Percentiles rank a stretch among this genome's conserved stretches.
Evolutionary conservation across 106 monocot species (phyloP).

Genomic region (Platanthera guangdongensis): DNA sequence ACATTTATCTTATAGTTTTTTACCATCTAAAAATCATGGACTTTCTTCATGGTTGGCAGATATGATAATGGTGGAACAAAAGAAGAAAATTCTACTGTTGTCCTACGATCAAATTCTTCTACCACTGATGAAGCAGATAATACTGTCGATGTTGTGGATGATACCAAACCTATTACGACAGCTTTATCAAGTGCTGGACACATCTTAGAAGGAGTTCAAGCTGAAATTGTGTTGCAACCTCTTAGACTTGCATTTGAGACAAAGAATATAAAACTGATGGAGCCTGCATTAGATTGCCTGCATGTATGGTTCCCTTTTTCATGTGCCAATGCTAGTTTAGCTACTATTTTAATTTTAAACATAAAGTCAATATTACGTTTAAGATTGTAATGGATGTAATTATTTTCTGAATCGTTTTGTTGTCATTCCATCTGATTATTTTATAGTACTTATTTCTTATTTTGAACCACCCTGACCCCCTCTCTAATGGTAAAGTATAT

Average conservation of each 20-base stretch:
- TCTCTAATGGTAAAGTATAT: no score
- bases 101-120: constrained; percentile 18
- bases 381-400: background rate
- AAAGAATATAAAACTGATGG: constrained; percentile 85
- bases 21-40: background rate
- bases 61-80: constrained; percentile 25
- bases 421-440: background rate
- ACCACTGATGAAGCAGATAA: constrained; percentile 19
- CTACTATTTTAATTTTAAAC: constrained; percentile 2
- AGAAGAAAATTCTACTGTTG: constrained; percentile 16
- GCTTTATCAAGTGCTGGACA: constrained; percentile 67
- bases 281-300: constrained; percentile 90
- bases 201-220: constrained; percentile 71
- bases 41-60: constrained; percentile 9
- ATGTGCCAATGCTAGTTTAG: background rate
- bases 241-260: constrained; percentile 90
- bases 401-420: background rate
- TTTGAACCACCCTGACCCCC: no score
- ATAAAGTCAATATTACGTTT: background rate
- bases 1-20: no score
- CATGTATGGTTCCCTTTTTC: constrained; percentile 53
- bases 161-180: constrained; percentile 30
- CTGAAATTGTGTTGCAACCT: constrained; percentile 83
- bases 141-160: constrained; percentile 17
- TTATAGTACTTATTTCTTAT: no score